These are phyloP conservation scores for Aspergillus quadricinctus DNA, from an alignment of 2,329 filamentous ascomycete genomes.

Conservation along the genomic window DNA sequence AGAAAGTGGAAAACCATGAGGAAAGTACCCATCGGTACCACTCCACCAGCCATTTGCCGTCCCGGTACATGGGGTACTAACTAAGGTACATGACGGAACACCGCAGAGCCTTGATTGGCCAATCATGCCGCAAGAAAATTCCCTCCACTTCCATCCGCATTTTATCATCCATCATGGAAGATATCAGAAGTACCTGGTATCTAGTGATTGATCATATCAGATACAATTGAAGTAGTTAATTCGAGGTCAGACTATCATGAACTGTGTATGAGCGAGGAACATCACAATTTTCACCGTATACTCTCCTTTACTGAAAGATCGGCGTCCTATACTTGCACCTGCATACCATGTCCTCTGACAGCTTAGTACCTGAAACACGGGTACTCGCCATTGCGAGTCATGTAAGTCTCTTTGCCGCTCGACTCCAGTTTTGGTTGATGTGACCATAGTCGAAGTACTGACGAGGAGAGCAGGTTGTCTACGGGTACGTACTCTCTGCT, in stretches of 20 bases:
- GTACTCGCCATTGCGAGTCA: constrained; percentile 91
- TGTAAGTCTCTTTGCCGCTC: constrained; percentile 52
- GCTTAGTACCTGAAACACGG: constrained; percentile 55
- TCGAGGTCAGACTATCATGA: not conserved
- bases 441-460: not conserved
- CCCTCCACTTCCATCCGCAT: not conserved
- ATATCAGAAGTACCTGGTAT: too few species aligned
- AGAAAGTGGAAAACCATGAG: not conserved
- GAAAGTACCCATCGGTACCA: not conserved
- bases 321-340: not conserved
- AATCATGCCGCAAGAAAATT: not conserved
- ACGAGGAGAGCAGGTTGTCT: constrained; percentile 53
- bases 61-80: not conserved
- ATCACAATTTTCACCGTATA: too few species aligned
- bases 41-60: not conserved
- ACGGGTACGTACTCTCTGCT: constrained; percentile 12
- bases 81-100: not conserved
- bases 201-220: not conserved
- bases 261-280: not conserved
- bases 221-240: not conserved
- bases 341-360: constrained; percentile 30
- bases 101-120: not conserved
- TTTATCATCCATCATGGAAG: too few species aligned
- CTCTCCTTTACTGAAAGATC: not conserved
- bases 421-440: not conserved